These are phyloP conservation scores for Dioscorea alata DNA, from an alignment of 106 monocot genomes.

Conservation along the genomic window DNA sequence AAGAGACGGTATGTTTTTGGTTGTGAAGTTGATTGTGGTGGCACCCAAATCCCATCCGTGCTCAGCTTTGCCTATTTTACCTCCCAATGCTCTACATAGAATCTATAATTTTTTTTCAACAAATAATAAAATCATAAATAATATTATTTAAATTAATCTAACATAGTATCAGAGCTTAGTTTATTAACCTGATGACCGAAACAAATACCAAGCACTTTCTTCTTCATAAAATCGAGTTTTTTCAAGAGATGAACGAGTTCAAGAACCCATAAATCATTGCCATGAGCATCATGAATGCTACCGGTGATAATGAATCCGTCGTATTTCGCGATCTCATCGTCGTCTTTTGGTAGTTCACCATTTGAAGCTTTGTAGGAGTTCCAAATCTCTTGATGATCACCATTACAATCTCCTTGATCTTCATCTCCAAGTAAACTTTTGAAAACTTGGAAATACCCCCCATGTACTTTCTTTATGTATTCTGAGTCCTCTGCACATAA, in stretches of 20 bases:
- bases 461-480: conserved; percentile 69
- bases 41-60: conserved; percentile 85
- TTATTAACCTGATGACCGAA: conserved; percentile 84
- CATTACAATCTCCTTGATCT: conserved; percentile 17
- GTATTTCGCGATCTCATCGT: conserved; percentile 24
- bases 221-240: conserved; percentile 27
- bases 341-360: conserved; percentile 59
- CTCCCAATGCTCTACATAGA: conserved; percentile 72
- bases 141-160: background rate
- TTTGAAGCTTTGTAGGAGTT: conserved; percentile 25
- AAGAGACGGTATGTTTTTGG: conserved; percentile 32
- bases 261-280: conserved; percentile 68
- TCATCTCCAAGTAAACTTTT: conserved; percentile 41
- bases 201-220: conserved; percentile 79
- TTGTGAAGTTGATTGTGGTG: conserved; percentile 52
- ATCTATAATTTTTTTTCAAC: conserved; percentile 25
- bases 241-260: conserved; percentile 41
- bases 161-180: background rate
- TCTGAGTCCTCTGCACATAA: conserved; percentile 85
- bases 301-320: conserved; percentile 89
- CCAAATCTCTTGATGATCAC: conserved; percentile 35
- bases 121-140: no score
- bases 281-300: conserved; percentile 80
- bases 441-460: conserved; percentile 79
- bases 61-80: conserved; percentile 54